Percentiles rank a stretch among this genome's conserved stretches.
Evolutionary conservation across 2,329 filamentous ascomycete genomes (phyloP).

Genomic region (Madurella fahalii): DNA sequence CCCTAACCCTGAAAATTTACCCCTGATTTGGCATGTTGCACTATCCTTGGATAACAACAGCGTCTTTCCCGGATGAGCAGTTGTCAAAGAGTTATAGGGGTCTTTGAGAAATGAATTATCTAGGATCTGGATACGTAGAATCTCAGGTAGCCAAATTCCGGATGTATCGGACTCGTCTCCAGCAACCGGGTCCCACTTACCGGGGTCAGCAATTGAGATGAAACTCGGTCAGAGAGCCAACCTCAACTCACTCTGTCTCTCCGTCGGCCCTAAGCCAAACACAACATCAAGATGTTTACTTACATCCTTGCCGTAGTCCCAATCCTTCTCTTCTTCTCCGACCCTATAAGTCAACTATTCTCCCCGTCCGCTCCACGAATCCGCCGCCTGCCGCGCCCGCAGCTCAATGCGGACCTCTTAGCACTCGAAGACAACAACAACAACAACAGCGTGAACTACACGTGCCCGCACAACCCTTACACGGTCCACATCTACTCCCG

Average conservation of each 20-base stretch:
- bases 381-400: slow-evolving; percentile 40
- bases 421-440: slow-evolving; percentile 44
- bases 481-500: slow-evolving; percentile 45
- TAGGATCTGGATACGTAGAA: too few species aligned
- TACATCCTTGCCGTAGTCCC: slow-evolving; percentile 10
- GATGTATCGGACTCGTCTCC: not conserved
- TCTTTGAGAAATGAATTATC: too few species aligned
- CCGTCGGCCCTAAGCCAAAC: not conserved
- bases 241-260: not conserved
- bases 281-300: slow-evolving; percentile 1
- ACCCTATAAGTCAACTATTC: slow-evolving; percentile 5
- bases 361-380: slow-evolving; percentile 19
- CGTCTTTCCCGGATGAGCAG: too few species aligned
- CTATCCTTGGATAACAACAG: too few species aligned
- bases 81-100: too few species aligned
- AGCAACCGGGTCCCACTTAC: not conserved
- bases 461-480: slow-evolving; percentile 40
- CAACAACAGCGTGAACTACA: slow-evolving; percentile 25
- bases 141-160: too few species aligned
- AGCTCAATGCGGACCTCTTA: slow-evolving; percentile 48
- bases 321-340: slow-evolving; percentile 8
- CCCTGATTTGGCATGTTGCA: too few species aligned
- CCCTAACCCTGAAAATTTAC: not conserved
- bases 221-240: not conserved
- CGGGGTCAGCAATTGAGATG: not conserved